Percentiles rank a stretch among this genome's conserved stretches.
phyloP scores from a whole-genome alignment of 345 rosid genomes.

The Anacardium occidentale region DNA sequence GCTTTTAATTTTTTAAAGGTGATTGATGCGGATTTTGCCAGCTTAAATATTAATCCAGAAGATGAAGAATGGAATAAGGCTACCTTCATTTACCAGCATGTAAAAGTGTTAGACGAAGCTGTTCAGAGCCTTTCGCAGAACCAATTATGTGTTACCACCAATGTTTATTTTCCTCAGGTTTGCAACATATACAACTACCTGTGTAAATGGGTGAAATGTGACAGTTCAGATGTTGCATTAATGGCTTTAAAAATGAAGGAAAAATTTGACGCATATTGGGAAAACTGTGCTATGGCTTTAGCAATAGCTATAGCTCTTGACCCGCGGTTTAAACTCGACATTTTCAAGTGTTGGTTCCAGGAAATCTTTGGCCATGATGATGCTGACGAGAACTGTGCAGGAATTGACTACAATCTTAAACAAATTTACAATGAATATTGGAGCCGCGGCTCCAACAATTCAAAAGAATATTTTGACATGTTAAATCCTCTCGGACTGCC shows the following conservation, averaged over 20 bases:
- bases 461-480: not conserved
- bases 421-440: too few species aligned
- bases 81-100: not conserved
- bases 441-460: too few species aligned
- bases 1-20: too few species aligned
- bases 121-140: not conserved
- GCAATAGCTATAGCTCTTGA: conserved; percentile 9
- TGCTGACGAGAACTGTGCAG: not conserved
- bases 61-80: not conserved
- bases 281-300: not conserved
- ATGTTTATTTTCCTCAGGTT: too few species aligned
- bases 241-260: not conserved
- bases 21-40: too few species aligned
- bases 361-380: not conserved
- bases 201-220: not conserved
- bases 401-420: not conserved
- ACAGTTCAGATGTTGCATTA: not conserved
- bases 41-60: not conserved
- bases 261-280: not conserved
- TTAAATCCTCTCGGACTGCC: not conserved
- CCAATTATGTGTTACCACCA: not conserved
- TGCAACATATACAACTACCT: too few species aligned
- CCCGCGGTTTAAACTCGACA: not conserved
- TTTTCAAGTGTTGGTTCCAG: not conserved
- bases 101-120: not conserved